phyloP scores from a whole-genome alignment of 208 protist genomes.

The Balamuthia mandrillaris region DNA sequence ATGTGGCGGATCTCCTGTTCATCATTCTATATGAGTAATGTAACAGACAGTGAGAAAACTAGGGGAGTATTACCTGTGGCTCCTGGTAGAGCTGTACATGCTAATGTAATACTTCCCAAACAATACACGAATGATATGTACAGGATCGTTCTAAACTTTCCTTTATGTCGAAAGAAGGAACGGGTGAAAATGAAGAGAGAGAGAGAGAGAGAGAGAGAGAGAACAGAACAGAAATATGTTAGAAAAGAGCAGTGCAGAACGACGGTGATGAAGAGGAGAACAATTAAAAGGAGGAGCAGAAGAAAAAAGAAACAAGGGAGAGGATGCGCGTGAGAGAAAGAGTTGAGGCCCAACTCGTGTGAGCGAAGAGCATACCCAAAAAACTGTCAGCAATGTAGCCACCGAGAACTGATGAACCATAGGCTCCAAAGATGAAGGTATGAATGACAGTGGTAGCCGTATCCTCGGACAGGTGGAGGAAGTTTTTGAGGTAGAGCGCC shows the following conservation, averaged over 20 bases:
- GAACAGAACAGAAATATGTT: not conserved
- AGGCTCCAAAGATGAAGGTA: conserved; percentile 62
- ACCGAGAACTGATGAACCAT: conserved; percentile 57
- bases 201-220: not conserved
- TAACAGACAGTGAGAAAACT: no score
- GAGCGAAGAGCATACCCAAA: conserved; percentile 7
- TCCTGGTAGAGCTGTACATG: conserved; percentile 61
- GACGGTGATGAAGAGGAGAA: not conserved
- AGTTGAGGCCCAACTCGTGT: no score
- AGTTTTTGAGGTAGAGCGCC: conserved; percentile 41
- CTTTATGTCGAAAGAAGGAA: not conserved
- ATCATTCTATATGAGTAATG: not conserved
- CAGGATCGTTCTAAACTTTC: conserved; percentile 71
- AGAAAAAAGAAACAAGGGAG: not conserved
- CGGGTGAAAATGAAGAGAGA: not conserved
- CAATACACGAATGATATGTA: conserved; percentile 64
- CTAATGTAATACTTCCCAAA: conserved; percentile 54
- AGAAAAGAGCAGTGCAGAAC: no score
- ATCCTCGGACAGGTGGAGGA: conserved; percentile 24
- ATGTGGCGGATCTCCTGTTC: conserved; percentile 41
- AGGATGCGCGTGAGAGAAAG: no score
- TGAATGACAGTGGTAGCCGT: conserved; percentile 47
- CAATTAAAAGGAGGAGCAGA: not conserved
- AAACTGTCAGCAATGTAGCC: conserved; percentile 56
- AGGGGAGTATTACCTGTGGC: conserved; percentile 52